Evolutionary conservation across 2,329 filamentous ascomycete genomes (phyloP).

Genomic region (Xylaria sp.): DNA sequence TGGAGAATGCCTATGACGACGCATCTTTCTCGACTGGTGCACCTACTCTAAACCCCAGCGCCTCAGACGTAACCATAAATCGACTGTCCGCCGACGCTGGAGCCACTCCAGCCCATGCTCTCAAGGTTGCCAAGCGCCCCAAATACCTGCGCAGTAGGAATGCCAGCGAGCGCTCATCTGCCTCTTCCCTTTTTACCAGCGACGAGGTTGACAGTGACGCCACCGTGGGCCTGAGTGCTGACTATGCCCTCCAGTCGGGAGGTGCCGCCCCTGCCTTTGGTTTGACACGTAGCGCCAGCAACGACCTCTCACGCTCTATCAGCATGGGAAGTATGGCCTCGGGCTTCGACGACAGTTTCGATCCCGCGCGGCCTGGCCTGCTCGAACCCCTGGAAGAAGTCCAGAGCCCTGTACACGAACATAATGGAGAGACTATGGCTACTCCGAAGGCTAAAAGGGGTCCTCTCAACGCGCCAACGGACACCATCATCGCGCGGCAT

Average conservation of each 20-base stretch:
- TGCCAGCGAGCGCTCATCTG: slow-evolving; percentile 64
- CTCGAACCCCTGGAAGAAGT: slow-evolving; percentile 58
- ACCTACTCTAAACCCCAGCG: slow-evolving; percentile 40
- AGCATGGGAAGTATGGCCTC: slow-evolving; percentile 92
- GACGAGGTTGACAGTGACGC: slow-evolving; percentile 74
- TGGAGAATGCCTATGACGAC: slow-evolving; percentile 44
- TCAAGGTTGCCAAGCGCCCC: slow-evolving; percentile 55
- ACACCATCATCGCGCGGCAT: slow-evolving; percentile 86
- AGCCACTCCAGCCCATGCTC: slow-evolving; percentile 52
- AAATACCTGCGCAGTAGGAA: slow-evolving; percentile 64
- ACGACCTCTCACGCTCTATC: slow-evolving; percentile 72
- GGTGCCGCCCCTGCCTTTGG: slow-evolving; percentile 69
- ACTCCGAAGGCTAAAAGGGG: slow-evolving; percentile 72
- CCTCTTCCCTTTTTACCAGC: slow-evolving; percentile 63
- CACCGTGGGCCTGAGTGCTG: slow-evolving; percentile 69
- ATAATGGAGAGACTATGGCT: slow-evolving; percentile 57
- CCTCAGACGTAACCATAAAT: slow-evolving; percentile 43
- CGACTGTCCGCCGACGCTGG: slow-evolving; percentile 50
- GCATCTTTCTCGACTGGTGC: slow-evolving; percentile 35
- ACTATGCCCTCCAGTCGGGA: slow-evolving; percentile 83
- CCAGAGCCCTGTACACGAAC: slow-evolving; percentile 44
- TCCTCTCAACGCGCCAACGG: slow-evolving; percentile 71
- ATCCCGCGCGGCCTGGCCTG: slow-evolving; percentile 50
- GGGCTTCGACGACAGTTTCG: slow-evolving; percentile 65
- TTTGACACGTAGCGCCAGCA: slow-evolving; percentile 56